Percentiles rank a stretch among this genome's conserved stretches.
Evolutionary conservation across 495 filamentous ascomycete species (phyloP).

Genomic region (Daldinia decipiens): DNA sequence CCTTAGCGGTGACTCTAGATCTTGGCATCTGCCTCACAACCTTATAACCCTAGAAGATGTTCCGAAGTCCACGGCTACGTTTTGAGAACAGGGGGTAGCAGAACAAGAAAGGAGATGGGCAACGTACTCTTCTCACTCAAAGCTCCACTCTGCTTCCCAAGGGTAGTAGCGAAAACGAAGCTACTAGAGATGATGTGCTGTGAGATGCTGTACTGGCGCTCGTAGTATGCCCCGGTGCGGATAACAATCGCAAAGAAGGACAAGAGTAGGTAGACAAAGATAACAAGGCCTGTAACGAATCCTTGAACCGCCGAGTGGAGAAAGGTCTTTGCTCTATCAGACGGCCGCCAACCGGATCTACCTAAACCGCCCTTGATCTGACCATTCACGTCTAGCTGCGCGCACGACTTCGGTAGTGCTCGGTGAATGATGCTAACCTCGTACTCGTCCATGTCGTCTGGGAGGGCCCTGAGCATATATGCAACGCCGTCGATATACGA

Average conservation of each 20-base stretch:
- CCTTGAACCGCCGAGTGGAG: slow-evolving; percentile 68
- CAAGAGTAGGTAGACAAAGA: slow-evolving; percentile 65
- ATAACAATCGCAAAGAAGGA: slow-evolving; percentile 68
- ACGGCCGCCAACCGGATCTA: slow-evolving; percentile 16
- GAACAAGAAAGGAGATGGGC: not conserved
- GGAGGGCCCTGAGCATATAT: slow-evolving; percentile 74
- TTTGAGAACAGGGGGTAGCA: not conserved
- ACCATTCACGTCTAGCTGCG: slow-evolving; percentile 29
- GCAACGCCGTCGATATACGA: slow-evolving; percentile 73
- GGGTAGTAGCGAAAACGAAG: slow-evolving; percentile 60
- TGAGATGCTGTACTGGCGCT: slow-evolving; percentile 70
- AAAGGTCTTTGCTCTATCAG: slow-evolving; percentile 53
- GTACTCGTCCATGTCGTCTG: slow-evolving; percentile 62
- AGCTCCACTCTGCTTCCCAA: slow-evolving; percentile 62
- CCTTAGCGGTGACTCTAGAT: not conserved
- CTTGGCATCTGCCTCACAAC: not conserved
- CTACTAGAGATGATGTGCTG: slow-evolving; percentile 62
- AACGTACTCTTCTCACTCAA: slow-evolving; percentile 55
- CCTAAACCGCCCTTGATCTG: slow-evolving; percentile 24
- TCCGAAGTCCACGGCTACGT: not conserved
- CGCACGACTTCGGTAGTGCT: slow-evolving; percentile 54
- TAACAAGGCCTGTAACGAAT: slow-evolving; percentile 64
- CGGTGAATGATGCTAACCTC: slow-evolving; percentile 58
- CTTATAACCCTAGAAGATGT: not conserved
- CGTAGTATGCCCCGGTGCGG: slow-evolving; percentile 65